Conservation (phyloP, 495 filamentous ascomycete species). For the Penicillium malachiteum region DNA sequence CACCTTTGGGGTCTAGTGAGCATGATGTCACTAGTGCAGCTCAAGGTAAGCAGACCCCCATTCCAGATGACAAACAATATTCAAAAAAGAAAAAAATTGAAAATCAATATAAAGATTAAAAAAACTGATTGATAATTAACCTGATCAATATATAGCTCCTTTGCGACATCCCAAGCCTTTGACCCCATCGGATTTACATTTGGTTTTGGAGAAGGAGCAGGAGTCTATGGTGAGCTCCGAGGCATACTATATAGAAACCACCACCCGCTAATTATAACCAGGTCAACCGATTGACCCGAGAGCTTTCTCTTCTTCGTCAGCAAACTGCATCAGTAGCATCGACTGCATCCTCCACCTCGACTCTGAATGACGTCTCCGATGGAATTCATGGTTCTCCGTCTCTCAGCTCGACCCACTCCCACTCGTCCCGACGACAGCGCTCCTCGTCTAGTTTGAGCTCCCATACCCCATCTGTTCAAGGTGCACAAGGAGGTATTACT, state of each 20-base stretch:
- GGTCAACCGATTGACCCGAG: constrained; percentile 90
- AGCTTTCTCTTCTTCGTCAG: constrained; percentile 76
- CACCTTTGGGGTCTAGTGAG: constrained; percentile 39
- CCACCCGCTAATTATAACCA: constrained; percentile 30
- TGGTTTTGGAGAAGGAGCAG: constrained; percentile 87
- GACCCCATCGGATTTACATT: constrained; percentile 82
- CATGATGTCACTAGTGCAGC: constrained; percentile 58
- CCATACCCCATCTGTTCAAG: constrained; percentile 46
- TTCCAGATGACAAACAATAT: neutral
- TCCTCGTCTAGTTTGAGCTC: constrained; percentile 63
- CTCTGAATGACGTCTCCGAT: constrained; percentile 54
- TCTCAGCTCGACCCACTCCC: constrained; percentile 52
- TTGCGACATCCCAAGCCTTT: constrained; percentile 79
- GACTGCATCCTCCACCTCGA: constrained; percentile 72
- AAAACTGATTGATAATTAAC: neutral
- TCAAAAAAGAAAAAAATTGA: neutral
- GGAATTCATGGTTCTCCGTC: constrained; percentile 45
- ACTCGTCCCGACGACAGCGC: constrained; percentile 60
- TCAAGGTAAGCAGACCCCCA: constrained; percentile 41
- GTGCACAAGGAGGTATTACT: constrained; percentile 42
- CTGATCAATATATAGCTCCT: constrained; percentile 43
- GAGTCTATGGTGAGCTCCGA: constrained; percentile 73
- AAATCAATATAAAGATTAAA: too few species aligned
- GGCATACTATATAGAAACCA: neutral
- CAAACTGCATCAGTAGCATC: constrained; percentile 81